A percentile compares a stretch with the other conserved stretches of the same genome.
Evolutionary conservation across 2,329 filamentous ascomycete species (phyloP).

Genomic region (Cyphellophora attinorum): DNA sequence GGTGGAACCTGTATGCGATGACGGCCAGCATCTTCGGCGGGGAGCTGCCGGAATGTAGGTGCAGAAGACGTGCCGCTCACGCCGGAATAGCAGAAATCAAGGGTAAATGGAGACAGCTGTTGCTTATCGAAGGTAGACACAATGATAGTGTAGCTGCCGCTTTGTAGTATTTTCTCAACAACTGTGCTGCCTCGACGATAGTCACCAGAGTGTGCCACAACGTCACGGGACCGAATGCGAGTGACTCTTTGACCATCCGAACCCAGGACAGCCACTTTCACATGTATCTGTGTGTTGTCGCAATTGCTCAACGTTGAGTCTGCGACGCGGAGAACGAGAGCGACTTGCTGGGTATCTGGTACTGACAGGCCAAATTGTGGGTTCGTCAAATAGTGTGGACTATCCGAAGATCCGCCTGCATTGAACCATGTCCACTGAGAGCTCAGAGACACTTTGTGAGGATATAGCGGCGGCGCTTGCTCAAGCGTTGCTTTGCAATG

Average conservation of each 20-base stretch:
- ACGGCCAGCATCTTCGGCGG: constrained; percentile 65
- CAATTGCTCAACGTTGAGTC: constrained; percentile 37
- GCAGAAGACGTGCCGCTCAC: constrained; percentile 1
- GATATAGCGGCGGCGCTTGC: constrained; percentile 53
- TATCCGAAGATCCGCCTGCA: constrained; percentile 75
- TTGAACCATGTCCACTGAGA: constrained; percentile 69
- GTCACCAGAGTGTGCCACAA: constrained; percentile 76
- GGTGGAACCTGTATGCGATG: constrained; percentile 52
- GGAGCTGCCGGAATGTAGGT: constrained; percentile 40
- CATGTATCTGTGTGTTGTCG: constrained; percentile 61
- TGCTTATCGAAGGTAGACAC: constrained; percentile 18
- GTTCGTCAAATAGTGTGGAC: constrained; percentile 68
- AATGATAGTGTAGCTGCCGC: constrained; percentile 53
- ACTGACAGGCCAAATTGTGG: constrained; percentile 66
- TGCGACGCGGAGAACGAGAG: constrained; percentile 10
- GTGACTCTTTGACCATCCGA: constrained; percentile 56
- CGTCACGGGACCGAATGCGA: constrained; percentile 60
- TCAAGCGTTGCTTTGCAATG: constrained; percentile 50
- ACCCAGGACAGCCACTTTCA: constrained; percentile 61
- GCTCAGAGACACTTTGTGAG: constrained; percentile 47
- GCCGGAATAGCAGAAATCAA: constrained; percentile 61
- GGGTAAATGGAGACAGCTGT: constrained; percentile 59
- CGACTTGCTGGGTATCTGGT: constrained; percentile 29
- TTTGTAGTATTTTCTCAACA: constrained; percentile 53
- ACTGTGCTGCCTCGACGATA: constrained; percentile 74